phyloP scores from a whole-genome alignment of 2,329 filamentous ascomycete genomes.

The Epichloe coenophiala region DNA sequence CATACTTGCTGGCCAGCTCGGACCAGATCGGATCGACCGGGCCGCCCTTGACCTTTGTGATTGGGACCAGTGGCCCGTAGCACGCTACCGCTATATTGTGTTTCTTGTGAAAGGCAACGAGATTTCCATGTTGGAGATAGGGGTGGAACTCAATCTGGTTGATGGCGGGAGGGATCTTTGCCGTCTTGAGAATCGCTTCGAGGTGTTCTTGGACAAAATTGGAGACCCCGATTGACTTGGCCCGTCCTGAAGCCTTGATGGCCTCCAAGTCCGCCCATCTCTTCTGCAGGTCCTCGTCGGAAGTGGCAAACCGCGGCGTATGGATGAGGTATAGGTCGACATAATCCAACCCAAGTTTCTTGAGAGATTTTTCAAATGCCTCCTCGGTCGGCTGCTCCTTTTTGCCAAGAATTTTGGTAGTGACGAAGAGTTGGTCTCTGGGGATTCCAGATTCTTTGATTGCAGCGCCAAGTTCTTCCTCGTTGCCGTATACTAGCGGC shows the following conservation, averaged over 20 bases:
- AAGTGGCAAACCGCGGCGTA: conserved; percentile 37
- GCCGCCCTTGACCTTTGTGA: conserved; percentile 33
- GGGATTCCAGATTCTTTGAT: conserved; percentile 54
- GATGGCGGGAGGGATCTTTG: conserved; percentile 49
- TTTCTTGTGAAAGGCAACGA: conserved; percentile 43
- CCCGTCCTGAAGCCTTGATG: conserved; percentile 52
- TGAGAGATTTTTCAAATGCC: conserved; percentile 45
- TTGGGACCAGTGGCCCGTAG: conserved; percentile 41
- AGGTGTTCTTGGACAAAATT: conserved; percentile 52
- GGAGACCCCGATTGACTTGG: conserved; percentile 61
- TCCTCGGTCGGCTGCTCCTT: conserved; percentile 28
- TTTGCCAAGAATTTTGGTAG: conserved; percentile 39
- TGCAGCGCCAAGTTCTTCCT: conserved; percentile 56
- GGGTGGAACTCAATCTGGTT: conserved; percentile 79
- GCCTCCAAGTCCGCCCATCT: conserved; percentile 49
- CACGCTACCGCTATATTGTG: conserved; percentile 43
- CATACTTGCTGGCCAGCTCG: conserved; percentile 42
- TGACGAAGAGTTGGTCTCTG: conserved; percentile 55
- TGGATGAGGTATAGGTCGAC: conserved; percentile 60
- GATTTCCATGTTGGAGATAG: conserved; percentile 51
- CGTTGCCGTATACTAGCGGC: conserved; percentile 46
- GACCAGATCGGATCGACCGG: conserved; percentile 39
- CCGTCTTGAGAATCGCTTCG: conserved; percentile 42
- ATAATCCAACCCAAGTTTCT: conserved; percentile 54
- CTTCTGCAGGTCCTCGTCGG: conserved; percentile 38